These are phyloP conservation scores for Fusarium lateritium DNA, from an alignment of 2,329 filamentous ascomycete genomes.

Conservation along the genomic window DNA sequence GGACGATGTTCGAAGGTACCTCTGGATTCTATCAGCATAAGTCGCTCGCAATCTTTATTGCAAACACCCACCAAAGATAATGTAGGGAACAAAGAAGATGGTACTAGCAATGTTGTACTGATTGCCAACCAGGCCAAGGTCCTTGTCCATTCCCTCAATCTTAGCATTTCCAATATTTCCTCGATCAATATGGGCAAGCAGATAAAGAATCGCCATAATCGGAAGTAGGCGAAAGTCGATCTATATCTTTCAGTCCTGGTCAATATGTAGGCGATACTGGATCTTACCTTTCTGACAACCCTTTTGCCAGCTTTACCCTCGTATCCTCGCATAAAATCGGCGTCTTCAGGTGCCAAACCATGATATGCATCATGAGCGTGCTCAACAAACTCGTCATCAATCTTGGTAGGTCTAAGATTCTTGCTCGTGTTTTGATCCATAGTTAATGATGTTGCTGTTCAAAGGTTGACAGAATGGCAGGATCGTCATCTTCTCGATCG, in stretches of 20 bases:
- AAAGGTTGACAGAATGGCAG: no score
- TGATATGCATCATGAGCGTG: constrained; percentile 39
- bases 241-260: not conserved
- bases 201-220: constrained; percentile 35
- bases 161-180: constrained; percentile 48
- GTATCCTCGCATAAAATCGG: constrained; percentile 33
- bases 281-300: constrained; percentile 32
- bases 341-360: constrained; percentile 40
- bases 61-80: constrained; percentile 48
- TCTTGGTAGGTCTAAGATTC: not conserved
- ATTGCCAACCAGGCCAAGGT: constrained; percentile 64
- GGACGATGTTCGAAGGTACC: constrained; percentile 54
- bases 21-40: constrained; percentile 51
- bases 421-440: not conserved
- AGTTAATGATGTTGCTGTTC: rapidly evolving
- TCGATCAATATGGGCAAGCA: constrained; percentile 39
- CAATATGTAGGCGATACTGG: no score
- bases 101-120: constrained; percentile 66
- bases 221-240: constrained; percentile 40
- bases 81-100: constrained; percentile 71
- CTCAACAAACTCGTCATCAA: constrained; percentile 14
- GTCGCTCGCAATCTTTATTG: not conserved
- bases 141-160: constrained; percentile 60
- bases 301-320: constrained; percentile 31
- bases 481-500: no score